Conservation (phyloP, 2,329 filamentous ascomycete genomes). For the Diaporthe citriasiana region DNA sequence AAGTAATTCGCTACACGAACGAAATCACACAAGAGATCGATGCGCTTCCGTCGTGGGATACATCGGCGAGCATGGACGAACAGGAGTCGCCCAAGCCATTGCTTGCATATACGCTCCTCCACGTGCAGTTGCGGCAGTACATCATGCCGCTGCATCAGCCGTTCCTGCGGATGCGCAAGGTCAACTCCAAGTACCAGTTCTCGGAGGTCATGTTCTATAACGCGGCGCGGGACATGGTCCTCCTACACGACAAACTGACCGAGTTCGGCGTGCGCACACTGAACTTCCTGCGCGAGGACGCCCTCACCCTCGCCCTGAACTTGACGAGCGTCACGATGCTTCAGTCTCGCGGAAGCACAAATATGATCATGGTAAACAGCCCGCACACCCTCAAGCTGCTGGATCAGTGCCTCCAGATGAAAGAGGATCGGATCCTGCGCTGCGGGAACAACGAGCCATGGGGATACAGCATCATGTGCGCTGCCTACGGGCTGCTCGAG, state of each 20-base stretch:
- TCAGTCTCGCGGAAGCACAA: slow-evolving; percentile 69
- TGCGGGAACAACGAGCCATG: slow-evolving; percentile 75
- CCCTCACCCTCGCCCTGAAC: slow-evolving; percentile 71
- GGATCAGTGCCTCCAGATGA: slow-evolving; percentile 72
- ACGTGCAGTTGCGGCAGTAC: slow-evolving; percentile 73
- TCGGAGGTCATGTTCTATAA: slow-evolving; percentile 76
- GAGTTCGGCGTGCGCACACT: slow-evolving; percentile 71
- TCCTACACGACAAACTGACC: slow-evolving; percentile 72
- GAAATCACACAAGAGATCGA: slow-evolving; percentile 73
- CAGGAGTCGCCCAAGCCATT: slow-evolving; percentile 63
- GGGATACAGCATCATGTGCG: slow-evolving; percentile 75
- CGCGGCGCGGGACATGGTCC: slow-evolving; percentile 71
- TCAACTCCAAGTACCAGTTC: slow-evolving; percentile 73
- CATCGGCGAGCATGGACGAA: slow-evolving; percentile 53
- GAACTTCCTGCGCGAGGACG: slow-evolving; percentile 73
- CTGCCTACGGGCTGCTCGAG: slow-evolving; percentile 70
- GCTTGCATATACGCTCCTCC: slow-evolving; percentile 71
- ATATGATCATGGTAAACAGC: slow-evolving; percentile 74
- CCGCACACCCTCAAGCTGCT: slow-evolving; percentile 73
- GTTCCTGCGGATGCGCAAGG: slow-evolving; percentile 71
- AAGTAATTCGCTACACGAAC: slow-evolving; percentile 73
- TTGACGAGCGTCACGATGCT: slow-evolving; percentile 73
- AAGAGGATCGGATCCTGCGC: slow-evolving; percentile 72
- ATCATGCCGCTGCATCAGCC: slow-evolving; percentile 74
- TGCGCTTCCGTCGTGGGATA: slow-evolving; percentile 69